Conservation (phyloP, 1,284 basidiomycete species). For the Microbotryomycetes sp. region DNA sequence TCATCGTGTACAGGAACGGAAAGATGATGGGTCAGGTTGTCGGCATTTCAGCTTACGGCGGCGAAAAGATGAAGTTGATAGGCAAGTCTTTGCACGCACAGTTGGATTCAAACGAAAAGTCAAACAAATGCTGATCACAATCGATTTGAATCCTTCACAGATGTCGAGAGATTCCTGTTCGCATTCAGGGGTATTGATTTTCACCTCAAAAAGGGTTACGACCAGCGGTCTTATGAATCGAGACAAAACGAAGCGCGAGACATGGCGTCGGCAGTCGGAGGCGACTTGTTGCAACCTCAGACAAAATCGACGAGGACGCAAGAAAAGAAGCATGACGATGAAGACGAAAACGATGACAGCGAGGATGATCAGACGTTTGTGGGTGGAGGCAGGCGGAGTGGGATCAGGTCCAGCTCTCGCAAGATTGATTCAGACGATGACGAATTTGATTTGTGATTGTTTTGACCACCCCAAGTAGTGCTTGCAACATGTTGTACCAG, state of each 20-base stretch:
- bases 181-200: conserved; percentile 34
- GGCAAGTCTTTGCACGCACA: conserved; percentile 48
- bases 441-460: conserved; percentile 30
- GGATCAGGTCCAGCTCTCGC: conserved; percentile 12
- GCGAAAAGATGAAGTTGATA: conserved; percentile 68
- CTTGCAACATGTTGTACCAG: too few species aligned
- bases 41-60: conserved; percentile 55
- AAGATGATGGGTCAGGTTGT: conserved; percentile 79
- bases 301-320: conserved; percentile 3
- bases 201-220: conserved; percentile 30
- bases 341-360: conserved; percentile 17
- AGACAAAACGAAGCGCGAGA: background rate
- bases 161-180: conserved; percentile 33
- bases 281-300: background rate
- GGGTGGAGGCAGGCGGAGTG: conserved; percentile 24
- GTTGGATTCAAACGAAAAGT: background rate
- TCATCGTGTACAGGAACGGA: conserved; percentile 86
- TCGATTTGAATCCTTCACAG: conserved; percentile 4
- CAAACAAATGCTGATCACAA: background rate
- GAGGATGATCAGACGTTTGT: conserved; percentile 28
- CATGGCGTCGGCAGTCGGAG: background rate
- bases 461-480: too few species aligned
- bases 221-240: background rate
- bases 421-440: conserved; percentile 22
- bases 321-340: background rate